Evolutionary conservation across 805 yeast species (phyloP), one percentile per base, ranked within the genome.

Genomic region (Yamadazyma olivae): DNA sequence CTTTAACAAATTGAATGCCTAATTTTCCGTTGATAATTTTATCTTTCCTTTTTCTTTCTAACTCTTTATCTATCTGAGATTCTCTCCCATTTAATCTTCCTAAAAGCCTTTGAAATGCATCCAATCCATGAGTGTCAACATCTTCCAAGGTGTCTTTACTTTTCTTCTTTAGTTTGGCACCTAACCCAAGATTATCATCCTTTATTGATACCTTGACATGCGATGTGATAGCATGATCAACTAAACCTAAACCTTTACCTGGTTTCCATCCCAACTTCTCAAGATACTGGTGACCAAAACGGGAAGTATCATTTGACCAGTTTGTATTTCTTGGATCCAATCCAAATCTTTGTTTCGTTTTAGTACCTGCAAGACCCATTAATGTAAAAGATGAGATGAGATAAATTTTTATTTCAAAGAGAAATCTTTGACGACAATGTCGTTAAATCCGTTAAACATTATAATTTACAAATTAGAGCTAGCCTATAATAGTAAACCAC

Each of bases 81-180:
- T 83, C 91, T 48, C 80, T 83, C 31, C 97, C 97, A 56, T 91
- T 91, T 43, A 91, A 71, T 54, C 89, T 75, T 8, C 97, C 97
- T 43, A 91, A 67, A 30, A 91, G 75, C 48, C 95, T 74, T 64
- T 91, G 99, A 56, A 93, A 91, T 3, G 83, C 95, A 57, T 93
- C 98, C 27, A 91, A 70, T 3, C 97, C 96, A 8, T 89, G 84
- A 46, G 91, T 81, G 46, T 87, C 95, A 39, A 87, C 95, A 45
- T 79, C 75, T 48, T 82, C 88, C 49, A 81, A 79, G 45, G 77
- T 86, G 47, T 82, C 93, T 29, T 67, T 74, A 47, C 76, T 75
- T 36, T 72, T 71, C 49, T 72, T 71, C 9, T 79, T 76, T 28
- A 82, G 64, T 45, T 76, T 79, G n/a, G 95, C 85, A n/a, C 99